Evolutionary conservation across 2,329 filamentous ascomycete species (phyloP).

Genomic region (Cladosporium oxysporum): DNA sequence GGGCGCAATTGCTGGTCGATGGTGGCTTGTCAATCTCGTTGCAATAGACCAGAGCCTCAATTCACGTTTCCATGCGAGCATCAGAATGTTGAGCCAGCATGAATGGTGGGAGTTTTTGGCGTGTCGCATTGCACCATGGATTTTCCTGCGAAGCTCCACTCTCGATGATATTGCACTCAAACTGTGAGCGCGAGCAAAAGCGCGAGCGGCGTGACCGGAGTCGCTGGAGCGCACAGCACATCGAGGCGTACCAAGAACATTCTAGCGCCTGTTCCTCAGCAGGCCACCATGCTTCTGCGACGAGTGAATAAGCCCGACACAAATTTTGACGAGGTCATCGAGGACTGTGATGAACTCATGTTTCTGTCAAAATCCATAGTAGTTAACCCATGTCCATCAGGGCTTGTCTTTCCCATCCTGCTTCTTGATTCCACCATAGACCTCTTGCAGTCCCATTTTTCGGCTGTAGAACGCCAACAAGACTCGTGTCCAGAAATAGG

Average conservation of each 20-base stretch:
- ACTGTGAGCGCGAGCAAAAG: not conserved
- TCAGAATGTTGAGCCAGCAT: not conserved
- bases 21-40: constrained; percentile 90
- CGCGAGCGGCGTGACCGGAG: not conserved
- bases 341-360: not conserved
- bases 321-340: not conserved
- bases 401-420: not conserved
- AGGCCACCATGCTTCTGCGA: not conserved
- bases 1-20: constrained; percentile 81
- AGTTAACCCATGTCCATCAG: not conserved
- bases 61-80: not conserved
- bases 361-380: not conserved
- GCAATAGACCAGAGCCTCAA: constrained; percentile 56
- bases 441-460: not conserved
- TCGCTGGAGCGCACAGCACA: not conserved
- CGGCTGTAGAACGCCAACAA: constrained; percentile 11
- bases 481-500: constrained; percentile 11
- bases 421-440: not conserved
- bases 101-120: not conserved
- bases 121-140: not conserved
- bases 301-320: not conserved
- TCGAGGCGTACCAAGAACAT: not conserved
- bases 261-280: not conserved
- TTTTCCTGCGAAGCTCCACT: not conserved
- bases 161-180: not conserved